Percentiles rank a stretch among this genome's conserved stretches.
Evolutionary conservation across 2,329 filamentous ascomycete species (phyloP).

Genomic region (Furcasterigmium sp.): DNA sequence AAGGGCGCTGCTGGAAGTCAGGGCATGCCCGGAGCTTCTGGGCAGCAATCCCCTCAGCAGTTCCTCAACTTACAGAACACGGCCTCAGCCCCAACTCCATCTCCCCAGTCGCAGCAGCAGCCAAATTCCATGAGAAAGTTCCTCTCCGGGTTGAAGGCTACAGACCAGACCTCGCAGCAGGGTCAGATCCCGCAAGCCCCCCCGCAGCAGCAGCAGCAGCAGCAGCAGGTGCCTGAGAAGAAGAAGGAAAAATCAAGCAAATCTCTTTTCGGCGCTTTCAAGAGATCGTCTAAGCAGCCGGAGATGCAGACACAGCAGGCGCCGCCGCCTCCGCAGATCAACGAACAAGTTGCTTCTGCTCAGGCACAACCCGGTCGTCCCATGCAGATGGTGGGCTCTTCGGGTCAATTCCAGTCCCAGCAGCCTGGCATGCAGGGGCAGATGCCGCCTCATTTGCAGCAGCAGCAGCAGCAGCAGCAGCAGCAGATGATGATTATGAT

Average conservation of each 20-base stretch:
- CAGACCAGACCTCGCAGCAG: not conserved
- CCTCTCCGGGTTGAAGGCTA: slow-evolving; percentile 12
- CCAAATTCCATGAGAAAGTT: slow-evolving; percentile 8
- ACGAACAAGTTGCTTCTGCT: not conserved
- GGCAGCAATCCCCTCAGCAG: too few species aligned
- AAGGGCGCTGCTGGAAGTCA: too few species aligned
- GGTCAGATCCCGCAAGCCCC: not conserved
- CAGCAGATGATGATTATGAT: slow-evolving; percentile 6
- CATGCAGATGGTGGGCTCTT: not conserved
- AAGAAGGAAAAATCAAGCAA: slow-evolving; percentile 16
- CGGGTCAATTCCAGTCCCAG: not conserved
- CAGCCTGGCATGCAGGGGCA: not conserved
- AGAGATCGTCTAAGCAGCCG: slow-evolving; percentile 16
- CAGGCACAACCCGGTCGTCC: not conserved
- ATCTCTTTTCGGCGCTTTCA: slow-evolving; percentile 18
- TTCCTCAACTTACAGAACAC: too few species aligned
- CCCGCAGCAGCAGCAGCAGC: slow-evolving; percentile 10
- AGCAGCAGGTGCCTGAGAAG: slow-evolving; percentile 8
- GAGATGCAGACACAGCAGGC: slow-evolving; percentile 6
- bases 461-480: slow-evolving; percentile 4
- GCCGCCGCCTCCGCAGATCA: slow-evolving; percentile 5
- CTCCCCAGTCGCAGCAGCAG: slow-evolving; percentile 1
- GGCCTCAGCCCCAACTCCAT: not conserved
- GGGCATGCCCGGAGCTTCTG: too few species aligned
- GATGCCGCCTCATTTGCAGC: slow-evolving; percentile 1